These are phyloP conservation scores for Diplodia intermedia DNA, from an alignment of 2,329 filamentous ascomycete species.

Conservation along the genomic window DNA sequence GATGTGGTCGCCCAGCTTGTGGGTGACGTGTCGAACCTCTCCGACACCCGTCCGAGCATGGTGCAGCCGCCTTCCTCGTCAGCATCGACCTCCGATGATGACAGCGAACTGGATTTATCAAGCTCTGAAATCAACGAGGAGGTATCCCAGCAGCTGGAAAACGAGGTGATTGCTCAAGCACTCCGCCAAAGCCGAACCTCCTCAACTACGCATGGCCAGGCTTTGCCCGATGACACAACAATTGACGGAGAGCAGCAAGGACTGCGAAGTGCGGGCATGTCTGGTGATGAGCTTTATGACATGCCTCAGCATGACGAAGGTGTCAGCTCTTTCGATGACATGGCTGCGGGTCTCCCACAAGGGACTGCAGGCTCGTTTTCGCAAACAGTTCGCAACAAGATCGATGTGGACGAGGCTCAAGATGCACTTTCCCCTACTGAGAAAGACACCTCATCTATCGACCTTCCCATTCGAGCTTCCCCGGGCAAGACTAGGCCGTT, in stretches of 20 bases:
- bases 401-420: neutral
- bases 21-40: conserved; percentile 11
- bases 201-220: neutral
- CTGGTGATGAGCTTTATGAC: neutral
- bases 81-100: neutral
- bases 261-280: neutral
- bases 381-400: neutral
- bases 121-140: conserved; percentile 19
- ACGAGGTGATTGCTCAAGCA: conserved; percentile 28
- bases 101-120: neutral
- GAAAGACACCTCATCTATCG: conserved; percentile 10
- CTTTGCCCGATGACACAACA: neutral
- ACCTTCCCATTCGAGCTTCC: conserved; percentile 4
- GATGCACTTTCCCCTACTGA: conserved; percentile 8
- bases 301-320: neutral
- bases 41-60: neutral
- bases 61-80: neutral
- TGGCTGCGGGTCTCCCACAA: conserved; percentile 19
- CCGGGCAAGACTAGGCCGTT: neutral
- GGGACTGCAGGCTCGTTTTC: conserved; percentile 17
- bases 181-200: neutral
- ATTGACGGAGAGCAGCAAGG: neutral
- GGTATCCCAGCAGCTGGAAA: conserved; percentile 22
- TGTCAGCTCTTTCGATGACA: conserved; percentile 20
- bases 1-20: conserved; percentile 16